Base-by-base conservation (phyloP, 768 basidiomycete genomes). In the Pleurotus platypus region DNA sequence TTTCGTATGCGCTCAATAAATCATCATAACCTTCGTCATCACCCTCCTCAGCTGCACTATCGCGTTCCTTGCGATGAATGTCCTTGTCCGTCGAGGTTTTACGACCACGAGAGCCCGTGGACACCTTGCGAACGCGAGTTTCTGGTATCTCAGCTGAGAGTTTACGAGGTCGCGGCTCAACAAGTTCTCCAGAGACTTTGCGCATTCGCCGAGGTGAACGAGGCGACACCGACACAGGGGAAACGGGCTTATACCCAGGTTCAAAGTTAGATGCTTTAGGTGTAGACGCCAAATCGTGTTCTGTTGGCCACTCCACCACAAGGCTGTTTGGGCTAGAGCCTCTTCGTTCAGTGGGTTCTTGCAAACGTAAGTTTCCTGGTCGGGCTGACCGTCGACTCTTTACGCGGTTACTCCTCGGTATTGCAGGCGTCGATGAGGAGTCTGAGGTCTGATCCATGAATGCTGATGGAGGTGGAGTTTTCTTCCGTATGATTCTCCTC, bases 11-110 rank as follows among this genome's bases (percentile, higher is more conserved):
- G 66, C 86, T 90, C 58, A 92, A 69, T 55, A 92, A 65, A 11
- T 90, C 90, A 62, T 86, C 88, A 55, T 90, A 90, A 3, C 87
- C 80, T 66, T 83, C 82, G 61, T 91, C 90, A 58, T 90, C 89
- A 3, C 90, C 89, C 58, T 90, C 88, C 54, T 87, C 86, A 0
- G 86, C 89, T 18, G 78, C 82, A 64, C 86, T 90, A 37, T 86
- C 84, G 39, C 82, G 75, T 46, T 69, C 64, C 54, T 69, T 73
- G 61, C 69, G 75, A 35, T 67, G 62, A 20, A 64, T 66, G 22
- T 74, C 70, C 63, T 67, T 75, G 24, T 78, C 78, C 7, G 67
- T 70, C 13, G 82, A 83, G 3, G 72, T 60, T 66, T 86, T 89
- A 40, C 81, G 72, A 16, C 69, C 61, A 46, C 77, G 57, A 18